Evolutionary conservation across 805 yeast genomes (phyloP), one percentile per base, ranked within the genome.

Genomic region (Barnettozyma vustinii): DNA sequence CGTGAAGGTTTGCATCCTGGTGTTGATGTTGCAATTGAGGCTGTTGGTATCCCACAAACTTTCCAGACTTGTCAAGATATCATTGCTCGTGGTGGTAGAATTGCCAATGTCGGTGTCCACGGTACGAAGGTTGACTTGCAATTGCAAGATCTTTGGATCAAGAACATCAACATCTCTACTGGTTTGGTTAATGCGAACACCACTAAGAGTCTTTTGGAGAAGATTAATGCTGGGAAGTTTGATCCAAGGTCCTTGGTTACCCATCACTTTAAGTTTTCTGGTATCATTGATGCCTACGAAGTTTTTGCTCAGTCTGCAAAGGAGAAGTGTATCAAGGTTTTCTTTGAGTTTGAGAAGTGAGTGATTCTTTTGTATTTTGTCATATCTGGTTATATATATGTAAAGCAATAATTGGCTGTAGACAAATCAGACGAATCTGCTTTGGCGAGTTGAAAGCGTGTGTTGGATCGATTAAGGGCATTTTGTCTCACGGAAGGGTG

Each of bases 11-110:
- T 65, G 30, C 70, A 69, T 9, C 65, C 63, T 39, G 79, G 79
- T 55, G 86, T 80, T 18, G 84, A 81, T 51, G 81, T 80, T 61
- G 87, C 76, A 40, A 74, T 74, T 53, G 77, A 81, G 65, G 79
- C 86, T 63, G 84, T 84, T 27, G 89, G 86, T 59, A 74, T 83
- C 41, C 81, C 81, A 50, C 68, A 69, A 36, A 80, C 86, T 47
- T 80, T 82, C 60, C 76, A 78, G 56, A 66, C 78, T 53, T 83
- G 84, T 54, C 77, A 81, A 50, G 72, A 73, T 26, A 69, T 77
- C 33, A 73, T 80, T 52, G 67, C 73, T 21, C 74, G 80, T 40
- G 84, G 85, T 50, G 87, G 86, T 25, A 73, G 82, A 51, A 75
- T 77, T 54, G 85, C 84, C 25, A 84, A 81, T 61, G 80, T 81